Evolutionary conservation across 176 grass and related monocot genomes (phyloP).

Genomic region (Eremochloa ophiuroides): DNA sequence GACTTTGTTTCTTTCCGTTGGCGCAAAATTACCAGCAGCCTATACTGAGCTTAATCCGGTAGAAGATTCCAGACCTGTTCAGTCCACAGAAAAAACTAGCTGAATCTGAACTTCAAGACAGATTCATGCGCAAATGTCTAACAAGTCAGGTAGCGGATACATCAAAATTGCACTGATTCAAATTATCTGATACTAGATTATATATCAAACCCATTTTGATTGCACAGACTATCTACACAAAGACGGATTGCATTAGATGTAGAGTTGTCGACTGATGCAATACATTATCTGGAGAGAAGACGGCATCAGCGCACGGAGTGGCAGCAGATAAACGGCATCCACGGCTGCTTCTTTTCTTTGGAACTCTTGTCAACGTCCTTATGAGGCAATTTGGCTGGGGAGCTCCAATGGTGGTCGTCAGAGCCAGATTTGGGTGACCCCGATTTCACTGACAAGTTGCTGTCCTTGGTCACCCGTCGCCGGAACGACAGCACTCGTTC

Average conservation of each 20-base stretch:
- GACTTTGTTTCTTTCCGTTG: background rate
- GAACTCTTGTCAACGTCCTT: slow-evolving; percentile 29
- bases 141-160: background rate
- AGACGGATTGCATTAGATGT: slow-evolving; percentile 8
- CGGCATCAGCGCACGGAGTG: slow-evolving; percentile 37
- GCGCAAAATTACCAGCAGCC: background rate
- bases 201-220: slow-evolving; percentile 9
- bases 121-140: background rate
- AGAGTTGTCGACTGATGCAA: background rate
- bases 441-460: background rate
- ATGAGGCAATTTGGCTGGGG: slow-evolving; percentile 41
- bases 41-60: background rate
- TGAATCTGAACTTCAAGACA: background rate
- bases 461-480: slow-evolving; percentile 19
- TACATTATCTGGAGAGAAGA: background rate
- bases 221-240: slow-evolving; percentile 35
- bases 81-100: background rate
- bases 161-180: slow-evolving; percentile 28
- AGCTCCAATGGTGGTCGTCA: slow-evolving; percentile 40
- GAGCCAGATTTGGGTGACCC: background rate
- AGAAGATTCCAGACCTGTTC: background rate
- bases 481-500: slow-evolving; percentile 29
- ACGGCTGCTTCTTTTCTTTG: slow-evolving; percentile 50
- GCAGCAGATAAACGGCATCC: slow-evolving; percentile 63
- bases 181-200: background rate